Evolutionary conservation across 2,329 filamentous ascomycete species (phyloP), one percentile per base, ranked within the genome.

Genomic region (Ilyonectria mors-panacis): DNA sequence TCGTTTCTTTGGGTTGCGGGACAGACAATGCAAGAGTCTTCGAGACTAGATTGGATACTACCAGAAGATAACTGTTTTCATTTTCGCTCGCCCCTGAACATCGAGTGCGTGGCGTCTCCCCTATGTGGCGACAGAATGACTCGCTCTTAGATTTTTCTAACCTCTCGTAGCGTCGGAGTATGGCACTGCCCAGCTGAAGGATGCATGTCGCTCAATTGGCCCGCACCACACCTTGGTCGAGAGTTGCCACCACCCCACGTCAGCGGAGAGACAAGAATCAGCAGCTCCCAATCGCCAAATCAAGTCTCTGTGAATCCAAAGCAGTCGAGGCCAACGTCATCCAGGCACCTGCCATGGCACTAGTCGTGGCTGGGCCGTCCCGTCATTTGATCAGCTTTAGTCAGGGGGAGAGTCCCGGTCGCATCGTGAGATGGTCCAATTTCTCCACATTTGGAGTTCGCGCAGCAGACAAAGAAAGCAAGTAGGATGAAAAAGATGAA

Each of bases 21-120:
- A 30, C 17, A 33, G 30, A 33, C 12, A 35, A 21, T 21, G 48
- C 6, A 12, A 10, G 17, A 6, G 30, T 6, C 30, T 19, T 28
- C n/a, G 50, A 21, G 28, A 51, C n/a, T 23, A 53, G 30, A 53
- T 53, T 53, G 50, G 21, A 33, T 53, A 23, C 50, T 19, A n/a
- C 10, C n/a, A 37, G 50, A 9, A 51, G 17, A n/a, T 53, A 33
- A 26, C 23, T n/a, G 23, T 17, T 37, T 35, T 12, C 30, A 21
- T 23, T 12, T 3, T 35, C 30, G 30, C 50, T 10, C 4, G 12
- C 50, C 50, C 30, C 30, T 53, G 19, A 21, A 35, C 15, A 19
- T 19, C 7, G 10, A 51, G 10, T 13, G 28, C 28, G 17, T 51
- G 26, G 26, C 26, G 26, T 26, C 26, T 26, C 26, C 26, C 26